Conservation (phyloP, 371 early-diverging fungal species). For the Saksenaea oblongispora region DNA sequence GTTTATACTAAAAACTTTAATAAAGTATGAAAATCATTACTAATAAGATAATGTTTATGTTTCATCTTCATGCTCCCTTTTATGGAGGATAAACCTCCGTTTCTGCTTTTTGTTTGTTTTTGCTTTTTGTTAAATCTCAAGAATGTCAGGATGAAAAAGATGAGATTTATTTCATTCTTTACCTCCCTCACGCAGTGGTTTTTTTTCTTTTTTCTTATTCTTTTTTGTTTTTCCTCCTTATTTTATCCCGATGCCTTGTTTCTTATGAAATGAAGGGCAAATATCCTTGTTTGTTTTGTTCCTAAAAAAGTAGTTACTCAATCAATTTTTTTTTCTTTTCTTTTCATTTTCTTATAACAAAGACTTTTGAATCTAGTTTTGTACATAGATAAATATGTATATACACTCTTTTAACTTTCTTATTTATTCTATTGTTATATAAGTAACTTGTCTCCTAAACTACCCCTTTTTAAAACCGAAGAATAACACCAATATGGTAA, state of each 20-base stretch:
- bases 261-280: slow-evolving; percentile 11
- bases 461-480: not conserved
- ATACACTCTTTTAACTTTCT: not conserved
- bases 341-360: not conserved
- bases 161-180: not conserved
- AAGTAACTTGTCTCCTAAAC: not conserved
- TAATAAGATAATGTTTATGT: no score
- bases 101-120: not conserved
- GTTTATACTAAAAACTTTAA: not conserved
- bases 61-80: not conserved
- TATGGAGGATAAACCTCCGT: not conserved
- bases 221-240: slow-evolving; percentile 1
- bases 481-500: not conserved
- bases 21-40: not conserved
- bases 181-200: slow-evolving; percentile 4
- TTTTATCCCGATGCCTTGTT: slow-evolving; percentile 3
- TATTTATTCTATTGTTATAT: not conserved
- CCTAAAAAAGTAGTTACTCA: not conserved
- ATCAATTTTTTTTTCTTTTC: not conserved
- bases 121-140: not conserved
- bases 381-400: no score
- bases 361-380: not conserved
- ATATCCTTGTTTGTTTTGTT: slow-evolving; percentile 3
- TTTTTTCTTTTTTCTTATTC: not conserved
- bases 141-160: not conserved